Percentiles rank a stretch among this genome's conserved stretches.
These are phyloP conservation scores for Daldinia sp. DNA, from an alignment of 2,329 filamentous ascomycete genomes.

Conservation along the genomic window DNA sequence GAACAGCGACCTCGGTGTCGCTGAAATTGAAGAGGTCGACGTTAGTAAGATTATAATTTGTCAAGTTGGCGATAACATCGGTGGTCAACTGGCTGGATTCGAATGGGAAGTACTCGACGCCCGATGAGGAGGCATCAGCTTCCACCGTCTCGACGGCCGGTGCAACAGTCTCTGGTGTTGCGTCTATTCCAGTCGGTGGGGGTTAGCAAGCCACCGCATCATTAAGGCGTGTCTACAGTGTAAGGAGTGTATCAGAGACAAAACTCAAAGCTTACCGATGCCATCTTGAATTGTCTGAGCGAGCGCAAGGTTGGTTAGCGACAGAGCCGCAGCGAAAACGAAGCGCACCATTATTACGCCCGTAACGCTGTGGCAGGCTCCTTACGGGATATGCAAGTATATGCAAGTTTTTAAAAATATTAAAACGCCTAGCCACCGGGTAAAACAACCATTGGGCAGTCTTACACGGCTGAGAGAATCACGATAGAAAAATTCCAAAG, in stretches of 20 bases:
- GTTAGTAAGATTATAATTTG: slow-evolving; percentile 37
- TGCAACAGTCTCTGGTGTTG: slow-evolving; percentile 24
- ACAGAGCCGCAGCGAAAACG: slow-evolving; percentile 29
- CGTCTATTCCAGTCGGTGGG: slow-evolving; percentile 15
- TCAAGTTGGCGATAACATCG: slow-evolving; percentile 39
- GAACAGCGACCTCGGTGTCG: slow-evolving; percentile 12
- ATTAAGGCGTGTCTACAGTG: slow-evolving; percentile 2
- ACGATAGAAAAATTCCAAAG: slow-evolving; percentile 15
- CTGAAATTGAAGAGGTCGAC: slow-evolving; percentile 41
- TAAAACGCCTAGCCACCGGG: not conserved
- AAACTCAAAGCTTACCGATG: slow-evolving; percentile 24
- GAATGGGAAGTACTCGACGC: slow-evolving; percentile 28
- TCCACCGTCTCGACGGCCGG: slow-evolving; percentile 32
- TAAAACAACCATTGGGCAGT: not conserved
- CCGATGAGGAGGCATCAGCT: slow-evolving; percentile 14
- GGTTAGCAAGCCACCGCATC: slow-evolving; percentile 24
- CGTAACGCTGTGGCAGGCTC: slow-evolving; percentile 7
- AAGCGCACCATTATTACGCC: slow-evolving; percentile 24
- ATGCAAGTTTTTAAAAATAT: not conserved
- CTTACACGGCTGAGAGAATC: slow-evolving; percentile 11
- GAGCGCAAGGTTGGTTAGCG: slow-evolving; percentile 28
- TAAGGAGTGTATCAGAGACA: slow-evolving; percentile 8
- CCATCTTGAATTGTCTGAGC: slow-evolving; percentile 33
- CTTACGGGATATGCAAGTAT: not conserved
- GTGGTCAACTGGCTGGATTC: slow-evolving; percentile 35